Base-by-base conservation (phyloP, 2,329 filamentous ascomycete genomes). In the Ceratocystis albifundus region DNA sequence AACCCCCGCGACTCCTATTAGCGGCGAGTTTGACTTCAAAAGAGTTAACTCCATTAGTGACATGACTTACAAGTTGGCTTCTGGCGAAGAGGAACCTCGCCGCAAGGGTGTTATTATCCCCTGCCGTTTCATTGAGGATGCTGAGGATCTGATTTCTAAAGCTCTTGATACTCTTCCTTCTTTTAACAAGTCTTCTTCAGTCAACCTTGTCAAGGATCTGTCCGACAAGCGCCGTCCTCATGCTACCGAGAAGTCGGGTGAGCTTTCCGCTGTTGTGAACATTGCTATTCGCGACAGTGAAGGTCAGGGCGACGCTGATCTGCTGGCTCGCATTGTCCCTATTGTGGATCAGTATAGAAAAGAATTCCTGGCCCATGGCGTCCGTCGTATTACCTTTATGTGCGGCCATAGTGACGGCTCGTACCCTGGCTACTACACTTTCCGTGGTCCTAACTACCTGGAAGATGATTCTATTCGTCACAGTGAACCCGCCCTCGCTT, bases 401-500 rank as follows among this genome's bases (percentile, higher is more conserved):
- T 96, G 92, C 74, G 94, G 94, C 66, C 90, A 90, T 80, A 90
- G 87, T 74, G 90, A 99, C 73, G 94, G 92, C 66, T 90, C 90
- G 15, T 96, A 97, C 76, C 94, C 93, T 25, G 91, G 90, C 61
- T 97, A 99, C 83, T 97, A 89, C 82, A 99, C 94, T 55, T 99
- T 97, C 90, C 88, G 94, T 74, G 93, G 93, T 4, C 93, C 94
- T 32, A 78, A 80, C 64, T 99, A 96, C 76, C 82, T 85, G 64
- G 94, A 99, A 77, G 94, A 99, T 73, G 85, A 89, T 76, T 96
- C 89, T 76, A 97, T 99, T 74, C 93, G 94, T 79, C 93, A 99
- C 81, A 95, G 85, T 70, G 94, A 99, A 78, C 94, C 94, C 63
- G 93, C 94, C 66, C 82, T 96, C 76, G 92, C 94, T 74, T 99